Conservation (phyloP, 495 filamentous ascomycete species). For the Cudoniella acicularis region DNA sequence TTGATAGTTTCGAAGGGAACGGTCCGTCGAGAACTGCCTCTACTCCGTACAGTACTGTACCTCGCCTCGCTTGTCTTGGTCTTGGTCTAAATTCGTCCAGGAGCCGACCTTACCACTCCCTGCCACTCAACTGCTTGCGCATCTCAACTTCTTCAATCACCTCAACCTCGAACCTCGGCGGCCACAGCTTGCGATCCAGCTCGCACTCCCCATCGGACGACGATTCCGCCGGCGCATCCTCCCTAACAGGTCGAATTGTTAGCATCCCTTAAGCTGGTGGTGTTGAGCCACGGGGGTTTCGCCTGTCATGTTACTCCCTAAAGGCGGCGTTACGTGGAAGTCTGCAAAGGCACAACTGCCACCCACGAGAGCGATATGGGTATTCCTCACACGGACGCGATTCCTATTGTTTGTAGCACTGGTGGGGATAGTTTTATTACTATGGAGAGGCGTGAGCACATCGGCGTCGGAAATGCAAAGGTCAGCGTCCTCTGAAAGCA, state of each 20-base stretch:
- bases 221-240: slow-evolving; percentile 4
- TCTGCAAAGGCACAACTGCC: slow-evolving; percentile 78
- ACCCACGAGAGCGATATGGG: slow-evolving; percentile 73
- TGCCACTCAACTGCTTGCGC: slow-evolving; percentile 1
- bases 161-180: slow-evolving; percentile 8
- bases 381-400: slow-evolving; percentile 72
- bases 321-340: slow-evolving; percentile 89
- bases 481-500: slow-evolving; percentile 46
- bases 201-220: slow-evolving; percentile 11
- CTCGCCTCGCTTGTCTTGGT: background rate
- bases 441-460: slow-evolving; percentile 84
- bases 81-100: background rate
- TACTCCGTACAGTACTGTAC: no score
- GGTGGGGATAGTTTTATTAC: slow-evolving; percentile 68
- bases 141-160: slow-evolving; percentile 17
- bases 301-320: slow-evolving; percentile 68
- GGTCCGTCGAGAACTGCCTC: background rate
- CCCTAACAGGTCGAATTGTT: slow-evolving; percentile 17
- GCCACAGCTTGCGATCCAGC: slow-evolving; percentile 15
- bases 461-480: slow-evolving; percentile 89
- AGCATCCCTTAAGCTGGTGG: slow-evolving; percentile 20
- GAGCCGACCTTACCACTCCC: background rate
- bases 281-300: slow-evolving; percentile 17
- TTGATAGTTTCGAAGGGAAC: background rate
- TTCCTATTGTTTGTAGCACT: slow-evolving; percentile 74